Evolutionary conservation across 164 flowering plant species (phyloP).

Genomic region (Magnolia officinalis): DNA sequence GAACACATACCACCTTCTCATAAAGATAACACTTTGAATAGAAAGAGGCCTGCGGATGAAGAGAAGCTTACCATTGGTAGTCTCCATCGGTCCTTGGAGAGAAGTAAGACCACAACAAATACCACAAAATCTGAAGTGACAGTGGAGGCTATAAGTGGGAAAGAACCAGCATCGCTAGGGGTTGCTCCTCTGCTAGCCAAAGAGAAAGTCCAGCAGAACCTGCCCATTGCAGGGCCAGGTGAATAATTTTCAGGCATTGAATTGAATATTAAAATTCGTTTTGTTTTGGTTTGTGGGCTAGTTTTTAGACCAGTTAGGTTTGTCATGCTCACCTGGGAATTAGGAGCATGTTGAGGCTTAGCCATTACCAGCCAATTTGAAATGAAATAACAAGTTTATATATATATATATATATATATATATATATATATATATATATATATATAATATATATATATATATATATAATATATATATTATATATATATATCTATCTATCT

Average conservation of each 20-base stretch:
- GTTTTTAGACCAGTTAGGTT: neutral
- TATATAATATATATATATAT: no score
- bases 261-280: neutral
- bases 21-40: conserved; percentile 29
- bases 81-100: conserved; percentile 31
- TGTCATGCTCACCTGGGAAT: no score
- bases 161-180: conserved; percentile 64
- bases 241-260: neutral
- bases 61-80: conserved; percentile 25
- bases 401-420: no score
- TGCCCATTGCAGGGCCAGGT: conserved; percentile 71
- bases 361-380: no score
- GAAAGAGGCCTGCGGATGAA: conserved; percentile 31
- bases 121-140: conserved; percentile 63
- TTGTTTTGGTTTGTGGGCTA: neutral
- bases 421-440: no score
- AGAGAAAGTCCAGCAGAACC: conserved; percentile 87
- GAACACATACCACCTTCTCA: conserved; percentile 28
- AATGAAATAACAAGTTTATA: no score
- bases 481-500: no score
- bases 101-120: conserved; percentile 26
- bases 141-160: conserved; percentile 49
- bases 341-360: no score
- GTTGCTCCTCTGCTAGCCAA: conserved; percentile 57
- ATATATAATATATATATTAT: no score